Percentiles rank a stretch among this genome's conserved stretches.
phyloP scores from a whole-genome alignment of 495 filamentous ascomycete genomes.

The Penicillium canariense region DNA sequence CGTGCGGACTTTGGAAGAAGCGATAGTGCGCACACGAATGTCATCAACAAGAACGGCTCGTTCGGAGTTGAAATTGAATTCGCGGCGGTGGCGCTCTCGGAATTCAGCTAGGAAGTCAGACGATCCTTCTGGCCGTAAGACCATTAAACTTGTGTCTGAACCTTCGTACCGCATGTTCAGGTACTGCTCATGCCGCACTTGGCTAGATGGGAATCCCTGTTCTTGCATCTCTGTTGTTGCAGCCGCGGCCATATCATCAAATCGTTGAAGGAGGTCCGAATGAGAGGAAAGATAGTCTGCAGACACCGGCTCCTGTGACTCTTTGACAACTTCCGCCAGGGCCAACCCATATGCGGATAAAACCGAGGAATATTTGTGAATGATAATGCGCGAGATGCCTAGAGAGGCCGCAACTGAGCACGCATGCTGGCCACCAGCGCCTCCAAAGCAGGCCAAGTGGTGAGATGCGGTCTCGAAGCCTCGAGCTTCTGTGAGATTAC shows the following conservation, averaged over 20 bases:
- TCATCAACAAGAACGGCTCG: slow-evolving; percentile 52
- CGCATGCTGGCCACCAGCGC: slow-evolving; percentile 55
- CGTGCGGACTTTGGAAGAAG: slow-evolving; percentile 40
- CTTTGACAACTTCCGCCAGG: slow-evolving; percentile 52
- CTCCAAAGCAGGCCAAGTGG: slow-evolving; percentile 54
- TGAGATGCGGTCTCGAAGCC: slow-evolving; percentile 51
- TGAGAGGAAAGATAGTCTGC: slow-evolving; percentile 36
- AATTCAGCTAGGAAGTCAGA: slow-evolving; percentile 46
- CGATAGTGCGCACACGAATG: slow-evolving; percentile 49
- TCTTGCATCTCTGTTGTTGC: slow-evolving; percentile 38
- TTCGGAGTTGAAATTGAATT: slow-evolving; percentile 54
- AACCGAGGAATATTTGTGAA: slow-evolving; percentile 54
- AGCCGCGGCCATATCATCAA: slow-evolving; percentile 30
- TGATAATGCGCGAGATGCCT: slow-evolving; percentile 51
- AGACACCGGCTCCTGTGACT: slow-evolving; percentile 50
- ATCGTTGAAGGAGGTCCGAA: slow-evolving; percentile 31
- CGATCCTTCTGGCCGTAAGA: slow-evolving; percentile 40
- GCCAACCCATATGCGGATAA: slow-evolving; percentile 54
- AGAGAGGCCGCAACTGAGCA: slow-evolving; percentile 49
- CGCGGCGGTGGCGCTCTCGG: slow-evolving; percentile 45
- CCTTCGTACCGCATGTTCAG: slow-evolving; percentile 56
- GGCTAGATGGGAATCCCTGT: slow-evolving; percentile 38
- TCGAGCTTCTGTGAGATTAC: slow-evolving; percentile 51
- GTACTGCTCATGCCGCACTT: slow-evolving; percentile 49
- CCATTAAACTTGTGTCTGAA: slow-evolving; percentile 54